Evolutionary conservation across 2,329 filamentous ascomycete genomes (phyloP), one percentile per base, ranked within the genome.

Genomic region (Bisporella sp.): DNA sequence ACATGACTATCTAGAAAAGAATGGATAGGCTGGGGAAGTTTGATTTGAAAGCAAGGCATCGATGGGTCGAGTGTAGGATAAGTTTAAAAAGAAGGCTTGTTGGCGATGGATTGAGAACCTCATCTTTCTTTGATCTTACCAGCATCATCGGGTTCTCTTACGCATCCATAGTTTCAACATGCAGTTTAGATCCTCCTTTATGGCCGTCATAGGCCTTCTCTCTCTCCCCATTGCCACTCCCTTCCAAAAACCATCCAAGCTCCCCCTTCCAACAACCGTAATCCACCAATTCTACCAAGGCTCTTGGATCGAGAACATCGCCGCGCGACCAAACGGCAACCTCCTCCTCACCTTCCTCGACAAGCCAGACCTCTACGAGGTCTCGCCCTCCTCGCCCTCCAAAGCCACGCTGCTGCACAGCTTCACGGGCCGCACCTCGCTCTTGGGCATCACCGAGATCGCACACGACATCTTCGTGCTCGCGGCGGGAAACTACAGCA

Each of bases 401-500:
- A 45, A n/a, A 5, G 28, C 54, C 5, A 53, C 35, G 2, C 45
- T 58, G 13, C 11, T 58, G 12, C 42, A 51, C 28, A 40, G n/a
- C 31, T 57, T 59, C 43, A 5, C 53, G 0, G 31, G 48, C n/a
- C 48, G 52, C 5, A 45, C 50, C 11, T 60, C 61, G 13, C 47
- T 68, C 9, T 51, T 64, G 3, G 69, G 68, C 2, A 68, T 72
- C 12, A 62, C 65, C 6, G 66, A 70, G 53, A 53, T 64, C 11
- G 13, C 31, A 8, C 47, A 47, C 2, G 63, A 71, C 42, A 33
- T 42, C 4, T 58, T 55, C 45, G 54, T 53, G 37, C 1, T 54
- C 13, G 1, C 5, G 7, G 13, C 29, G 4, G 48, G 48, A 28
- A 47, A 44, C 30, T 51, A 47, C 11, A 31, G 47, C 21, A 12